phyloP scores from a whole-genome alignment of 2,329 filamentous ascomycete genomes.

The Sclerotinia minor region DNA sequence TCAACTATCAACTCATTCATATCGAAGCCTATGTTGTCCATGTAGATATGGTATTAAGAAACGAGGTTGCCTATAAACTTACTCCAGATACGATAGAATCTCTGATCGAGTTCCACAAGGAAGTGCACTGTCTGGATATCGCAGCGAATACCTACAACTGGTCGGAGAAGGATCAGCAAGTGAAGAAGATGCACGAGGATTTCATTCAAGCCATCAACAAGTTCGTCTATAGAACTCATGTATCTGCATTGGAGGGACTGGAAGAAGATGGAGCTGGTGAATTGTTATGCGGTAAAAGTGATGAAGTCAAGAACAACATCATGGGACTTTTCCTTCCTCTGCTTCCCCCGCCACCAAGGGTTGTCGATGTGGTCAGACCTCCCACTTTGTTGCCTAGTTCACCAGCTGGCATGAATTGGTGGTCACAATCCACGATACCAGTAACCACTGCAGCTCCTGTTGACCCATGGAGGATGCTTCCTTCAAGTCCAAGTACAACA shows the following conservation, averaged over 20 bases:
- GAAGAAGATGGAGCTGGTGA: slow-evolving; percentile 97
- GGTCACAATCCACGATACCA: slow-evolving; percentile 70
- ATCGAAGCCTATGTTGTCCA: slow-evolving; percentile 97
- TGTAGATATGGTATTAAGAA: slow-evolving; percentile 97
- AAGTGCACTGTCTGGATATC: slow-evolving; percentile 87
- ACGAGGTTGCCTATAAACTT: slow-evolving; percentile 97
- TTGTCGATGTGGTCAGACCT: slow-evolving; percentile 86
- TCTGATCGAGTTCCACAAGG: slow-evolving; percentile 93
- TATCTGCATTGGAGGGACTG: slow-evolving; percentile 85
- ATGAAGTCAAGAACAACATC: slow-evolving; percentile 88
- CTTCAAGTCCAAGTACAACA: slow-evolving; percentile 81
- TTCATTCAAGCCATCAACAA: slow-evolving; percentile 96
- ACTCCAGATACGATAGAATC: slow-evolving; percentile 91
- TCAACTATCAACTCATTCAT: slow-evolving; percentile 91
- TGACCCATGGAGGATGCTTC: slow-evolving; percentile 87
- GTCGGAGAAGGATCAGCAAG: slow-evolving; percentile 93
- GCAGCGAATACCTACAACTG: slow-evolving; percentile 89
- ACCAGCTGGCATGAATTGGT: slow-evolving; percentile 71
- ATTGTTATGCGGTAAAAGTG: slow-evolving; percentile 84
- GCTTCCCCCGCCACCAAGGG: slow-evolving; percentile 79
- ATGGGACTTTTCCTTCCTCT: slow-evolving; percentile 82
- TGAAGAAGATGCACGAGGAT: slow-evolving; percentile 96
- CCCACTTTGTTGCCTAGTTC: slow-evolving; percentile 84
- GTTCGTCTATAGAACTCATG: slow-evolving; percentile 90
- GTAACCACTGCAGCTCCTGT: slow-evolving; percentile 68